Base-by-base conservation (phyloP, 2,329 filamentous ascomycete genomes). In the Parastagonospora avenae region DNA sequence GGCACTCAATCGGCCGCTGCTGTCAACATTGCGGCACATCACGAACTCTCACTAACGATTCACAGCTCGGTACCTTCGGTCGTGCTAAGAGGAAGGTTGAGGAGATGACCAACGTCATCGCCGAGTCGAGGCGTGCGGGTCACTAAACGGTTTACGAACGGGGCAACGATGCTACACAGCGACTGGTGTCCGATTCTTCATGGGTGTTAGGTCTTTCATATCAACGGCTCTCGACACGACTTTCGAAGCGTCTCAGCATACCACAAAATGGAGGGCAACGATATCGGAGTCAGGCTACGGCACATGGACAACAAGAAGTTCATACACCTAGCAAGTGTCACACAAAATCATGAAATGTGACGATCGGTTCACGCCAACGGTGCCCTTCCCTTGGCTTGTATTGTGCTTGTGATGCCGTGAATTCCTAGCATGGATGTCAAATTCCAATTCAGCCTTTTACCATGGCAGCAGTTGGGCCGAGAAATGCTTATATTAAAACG, bases 51-150 rank as follows among this genome's bases (percentile, higher is more conserved):
- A 62, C 70, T 74, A 64, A 74, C 64, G 52, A 5, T 9, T 16
- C 8, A 56, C 54, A 94, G 89, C 92, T 99, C 84, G 94, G 94
- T 79, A 97, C 94, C 72, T 97, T 97, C 81, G 90, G 91, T 76
- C 93, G 94, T 80, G 93, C 93, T 76, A 99, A 99, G 93, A 88
- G 86, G 79, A 99, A 99, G 93, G 94, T 99, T 70, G 94, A 99
- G 79, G 93, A 97, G 84, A 91, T 99, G 83, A 91, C 92, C 83
- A 87, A 91, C 75, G 90, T 99, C 80, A 99, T 99, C 77, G 91
- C 93, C 74, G 94, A 97, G 85, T 88, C 92, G 77, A 92, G 93
- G 81, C 84, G 88, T 76, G 82, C 85, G 60, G 86, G 80, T 79
- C 86, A 70, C 81, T 89, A 87, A 83, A 79, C 68, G 67, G 54